Percentiles rank a stretch among this genome's conserved stretches.
Conservation (phyloP, 2,329 filamentous ascomycete species). For the Esteya vermicola region DNA sequence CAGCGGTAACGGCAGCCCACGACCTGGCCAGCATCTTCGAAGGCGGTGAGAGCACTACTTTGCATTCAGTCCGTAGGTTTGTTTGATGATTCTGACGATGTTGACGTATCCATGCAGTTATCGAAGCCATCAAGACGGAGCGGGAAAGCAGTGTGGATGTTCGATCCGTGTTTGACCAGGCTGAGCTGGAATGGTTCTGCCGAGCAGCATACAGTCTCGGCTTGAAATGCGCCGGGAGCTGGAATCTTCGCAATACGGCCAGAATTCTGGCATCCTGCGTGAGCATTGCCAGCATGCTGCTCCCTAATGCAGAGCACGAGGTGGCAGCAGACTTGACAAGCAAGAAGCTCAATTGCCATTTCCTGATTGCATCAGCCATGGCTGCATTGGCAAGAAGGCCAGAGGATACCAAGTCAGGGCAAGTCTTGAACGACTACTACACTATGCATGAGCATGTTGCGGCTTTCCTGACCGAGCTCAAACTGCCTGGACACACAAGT, state of each 20-base stretch:
- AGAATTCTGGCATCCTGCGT: constrained; percentile 42
- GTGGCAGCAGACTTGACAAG: constrained; percentile 29
- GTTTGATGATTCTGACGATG: no score
- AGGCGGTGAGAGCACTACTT: constrained; percentile 19
- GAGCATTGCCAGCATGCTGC: constrained; percentile 35
- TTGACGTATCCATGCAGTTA: constrained; percentile 3
- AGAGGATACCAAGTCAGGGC: constrained; percentile 30
- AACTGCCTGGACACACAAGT: constrained; percentile 22
- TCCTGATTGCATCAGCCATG: constrained; percentile 41
- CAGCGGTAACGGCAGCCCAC: background rate
- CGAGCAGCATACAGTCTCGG: constrained; percentile 70
- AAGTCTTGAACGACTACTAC: constrained; percentile 46
- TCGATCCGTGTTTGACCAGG: constrained; percentile 7
- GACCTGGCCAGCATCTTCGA: constrained; percentile 24
- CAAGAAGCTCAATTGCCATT: constrained; percentile 56
- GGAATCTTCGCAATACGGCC: constrained; percentile 38
- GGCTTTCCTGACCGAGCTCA: constrained; percentile 36
- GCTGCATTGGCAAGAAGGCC: constrained; percentile 32
- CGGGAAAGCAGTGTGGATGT: background rate
- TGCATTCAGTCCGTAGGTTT: no score
- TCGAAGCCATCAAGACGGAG: constrained; percentile 25
- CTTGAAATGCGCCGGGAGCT: constrained; percentile 41
- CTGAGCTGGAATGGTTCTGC: constrained; percentile 72
- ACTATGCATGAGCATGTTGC: constrained; percentile 44
- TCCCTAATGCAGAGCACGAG: constrained; percentile 26